Evolutionary conservation across 441 rosid genomes (phyloP), one percentile per base, ranked within the genome.

Genomic region (Brassica hybrid): DNA sequence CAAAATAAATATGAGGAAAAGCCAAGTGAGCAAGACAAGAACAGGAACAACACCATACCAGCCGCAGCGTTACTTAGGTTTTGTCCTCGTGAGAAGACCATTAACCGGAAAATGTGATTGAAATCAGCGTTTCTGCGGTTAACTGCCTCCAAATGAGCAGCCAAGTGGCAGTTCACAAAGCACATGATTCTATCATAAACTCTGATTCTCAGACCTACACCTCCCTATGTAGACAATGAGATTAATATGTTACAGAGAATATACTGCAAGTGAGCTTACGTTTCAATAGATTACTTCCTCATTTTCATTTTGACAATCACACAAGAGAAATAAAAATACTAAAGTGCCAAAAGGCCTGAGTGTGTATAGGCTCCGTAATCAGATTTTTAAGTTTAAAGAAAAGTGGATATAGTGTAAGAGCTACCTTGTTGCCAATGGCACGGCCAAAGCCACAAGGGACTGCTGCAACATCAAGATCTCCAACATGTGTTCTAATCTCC

Each of bases 91-190:
- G 91, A 78, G 75, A 96, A 96, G 50, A 74, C 86, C 98, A 96
- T 91, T 17, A 82, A 84, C 80, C 89, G 86, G 45, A 76, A 96
- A 30, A 96, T 90, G 85, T 96, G 98, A 86, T 96, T 93, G 72
- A 94, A 96, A 85, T 96, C 99, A 6, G 98, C 97, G 79, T 96
- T 96, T 64, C 98, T 89, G 9, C 94, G 91, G 70, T 87, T 89
- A 23, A 94, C 97, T 73, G 99, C 99, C 81, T 96, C 99, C 85
- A 96, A 81, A 83, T 96, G 99, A 25, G 99, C 99, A 63, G 99
- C 99, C 80, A 96, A 85, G 80, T 96, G 99, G 79, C 99, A 96
- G 82, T 96, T 96, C 73, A 94, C 97, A 79, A 96, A 94, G 90
- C 96, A 90, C 79, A 96, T 89, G 61, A 84, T 91, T 75, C 99